Base-by-base conservation (phyloP, 2,329 filamentous ascomycete genomes). In the Xylaria digitata region DNA sequence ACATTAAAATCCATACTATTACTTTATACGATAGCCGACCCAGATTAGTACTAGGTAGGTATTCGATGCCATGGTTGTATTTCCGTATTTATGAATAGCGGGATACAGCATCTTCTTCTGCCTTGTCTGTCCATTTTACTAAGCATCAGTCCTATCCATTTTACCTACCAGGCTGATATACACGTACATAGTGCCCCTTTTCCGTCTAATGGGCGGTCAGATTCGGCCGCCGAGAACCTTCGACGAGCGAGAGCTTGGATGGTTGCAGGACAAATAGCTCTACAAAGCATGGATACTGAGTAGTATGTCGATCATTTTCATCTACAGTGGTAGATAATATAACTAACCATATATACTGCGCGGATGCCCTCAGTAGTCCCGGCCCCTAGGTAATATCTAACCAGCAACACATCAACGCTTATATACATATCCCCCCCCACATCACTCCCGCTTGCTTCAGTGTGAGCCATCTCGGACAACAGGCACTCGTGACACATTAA, bases 161-260 rank as follows among this genome's bases (percentile, higher is more conserved):
- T 50, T 11, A 8, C 32, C n/a, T n/a, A n/a, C n/a, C n/a, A n/a
- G n/a, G n/a, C n/a, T n/a, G n/a, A 53, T 34, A 17, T 30, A 53
- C 32, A 37, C n/a, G 15, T n/a, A 11, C n/a, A 6, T 19, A 23
- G 45, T 8, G 4, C 8, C 48, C 30, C 3, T 6, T 21, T 8
- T 48, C 11, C 26, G 21, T 13, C 45, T 19, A 42, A 42, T 17
- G 30, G 19, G 15, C 7, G 49, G n/a, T 26, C 17, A 32, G 42
- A 55, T 21, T 55, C 50, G 43, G 49, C 26, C 40, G 34, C 26
- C 49, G 59, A 40, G n/a, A 43, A 34, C 2, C 23, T 23, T 26
- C 8, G 30, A 42, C 34, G 11, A 7, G 19, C 13, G 19, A 55
- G 37, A 21, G 30, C 15, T 11, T 17, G 13, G 43, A 21, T 7